Conservation (phyloP, 768 basidiomycete species). For the Plicaturopsis crispa region DNA sequence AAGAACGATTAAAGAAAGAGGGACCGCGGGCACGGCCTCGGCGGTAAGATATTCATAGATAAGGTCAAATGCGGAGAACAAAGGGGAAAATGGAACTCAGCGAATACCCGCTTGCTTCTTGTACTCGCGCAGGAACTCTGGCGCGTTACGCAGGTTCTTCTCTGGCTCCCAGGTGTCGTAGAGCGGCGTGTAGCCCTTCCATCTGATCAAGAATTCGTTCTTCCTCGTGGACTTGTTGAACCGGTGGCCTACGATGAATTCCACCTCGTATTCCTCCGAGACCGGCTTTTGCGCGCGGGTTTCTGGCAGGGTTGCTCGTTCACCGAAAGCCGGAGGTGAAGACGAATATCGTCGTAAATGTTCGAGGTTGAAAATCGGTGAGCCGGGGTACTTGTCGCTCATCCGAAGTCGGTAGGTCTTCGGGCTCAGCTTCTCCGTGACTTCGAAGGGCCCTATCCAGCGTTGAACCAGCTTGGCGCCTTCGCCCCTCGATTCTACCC, state of each 20-base stretch:
- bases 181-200: constrained; percentile 8
- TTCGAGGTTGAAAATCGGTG: constrained; percentile 15
- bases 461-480: constrained; percentile 15
- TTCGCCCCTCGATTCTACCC: constrained; percentile 10
- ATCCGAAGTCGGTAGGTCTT: constrained; percentile 13
- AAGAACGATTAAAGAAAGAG: too few species aligned
- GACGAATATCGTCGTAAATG: constrained; percentile 14
- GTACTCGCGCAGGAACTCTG: constrained; percentile 12
- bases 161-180: constrained; percentile 10
- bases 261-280: constrained; percentile 12
- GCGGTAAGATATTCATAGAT: too few species aligned
- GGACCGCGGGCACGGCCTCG: too few species aligned
- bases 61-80: too few species aligned
- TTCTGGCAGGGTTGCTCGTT: background rate
- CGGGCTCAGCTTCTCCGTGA: constrained; percentile 14
- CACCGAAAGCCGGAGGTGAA: constrained; percentile 10
- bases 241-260: constrained; percentile 11
- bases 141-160: constrained; percentile 6
- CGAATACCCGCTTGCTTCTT: too few species aligned
- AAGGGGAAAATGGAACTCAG: too few species aligned
- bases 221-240: background rate
- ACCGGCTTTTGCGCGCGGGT: constrained; percentile 6
- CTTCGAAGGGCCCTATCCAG: constrained; percentile 15
- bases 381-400: constrained; percentile 12
- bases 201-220: constrained; percentile 7